phyloP scores from a whole-genome alignment of 352 stramenopile species.

The Phytopythium litorale region DNA sequence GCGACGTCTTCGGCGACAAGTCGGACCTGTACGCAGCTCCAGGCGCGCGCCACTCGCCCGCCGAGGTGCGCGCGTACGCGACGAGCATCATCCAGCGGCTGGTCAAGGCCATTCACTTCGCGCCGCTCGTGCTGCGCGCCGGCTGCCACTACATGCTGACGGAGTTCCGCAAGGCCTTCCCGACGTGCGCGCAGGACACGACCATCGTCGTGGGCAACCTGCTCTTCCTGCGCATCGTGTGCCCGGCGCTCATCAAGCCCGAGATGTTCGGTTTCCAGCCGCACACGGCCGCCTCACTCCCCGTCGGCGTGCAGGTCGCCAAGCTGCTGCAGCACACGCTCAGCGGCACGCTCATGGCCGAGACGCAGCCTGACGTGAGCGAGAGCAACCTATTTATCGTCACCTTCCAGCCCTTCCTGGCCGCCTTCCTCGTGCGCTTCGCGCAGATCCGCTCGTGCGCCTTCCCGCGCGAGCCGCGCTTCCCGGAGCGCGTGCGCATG shows the following conservation, averaged over 20 bases:
- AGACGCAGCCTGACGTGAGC: conserved; percentile 38
- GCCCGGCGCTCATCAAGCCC: conserved; percentile 76
- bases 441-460: conserved; percentile 37
- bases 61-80: conserved; percentile 48
- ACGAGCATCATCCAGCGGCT: conserved; percentile 65
- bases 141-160: conserved; percentile 65
- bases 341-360: conserved; percentile 45
- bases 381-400: conserved; percentile 63
- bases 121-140: conserved; percentile 67
- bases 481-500: conserved; percentile 9
- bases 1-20: conserved; percentile 70
- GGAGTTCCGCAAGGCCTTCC: conserved; percentile 72
- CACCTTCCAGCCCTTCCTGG: conserved; percentile 58
- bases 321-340: conserved; percentile 80
- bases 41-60: conserved; percentile 21
- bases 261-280: conserved; percentile 72
- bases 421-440: conserved; percentile 57
- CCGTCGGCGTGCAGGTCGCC: conserved; percentile 65
- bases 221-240: conserved; percentile 74
- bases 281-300: conserved; percentile 47
- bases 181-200: conserved; percentile 46
- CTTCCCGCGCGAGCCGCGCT: conserved; percentile 19
- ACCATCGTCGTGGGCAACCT: conserved; percentile 74
- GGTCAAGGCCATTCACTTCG: conserved; percentile 66
- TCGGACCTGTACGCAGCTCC: conserved; percentile 33